Base-by-base conservation (phyloP, 2,329 filamentous ascomycete species). In the Pseudogymnoascus sp. region DNA sequence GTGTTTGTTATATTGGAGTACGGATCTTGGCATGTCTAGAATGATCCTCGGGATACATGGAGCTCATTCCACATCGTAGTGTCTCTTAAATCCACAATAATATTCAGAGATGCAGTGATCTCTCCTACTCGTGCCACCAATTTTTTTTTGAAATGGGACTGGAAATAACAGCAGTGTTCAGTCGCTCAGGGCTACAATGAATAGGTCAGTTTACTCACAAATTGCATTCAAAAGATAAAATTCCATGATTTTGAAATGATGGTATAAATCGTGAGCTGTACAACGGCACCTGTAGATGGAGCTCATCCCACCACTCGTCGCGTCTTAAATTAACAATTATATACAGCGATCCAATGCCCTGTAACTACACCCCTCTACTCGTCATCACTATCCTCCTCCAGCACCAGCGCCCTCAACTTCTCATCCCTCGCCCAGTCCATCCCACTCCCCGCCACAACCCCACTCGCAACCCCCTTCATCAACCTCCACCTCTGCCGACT, bases 341-440 rank as follows among this genome's bases (percentile, higher is more conserved):
- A 50, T 62, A 64, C n/a, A 64, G 40, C 2, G 60, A n/a, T 19
- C 50, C 40, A 24, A 59, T 62, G 6, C 38, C 50, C n/a, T 40
- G 46, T 28, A 61, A 63, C 19, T 43, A 35, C 14, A 22, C 43
- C 5, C 24, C 28, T 2, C 11, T 26, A 63, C 60, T 69, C 77
- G 65, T 79, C 77, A 63, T 82, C 76, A 59, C 77, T 77, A 61
- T 88, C 85, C 10, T 80, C 77, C 70, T 90, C 91, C 65, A 96
- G 78, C 26, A 96, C 90, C 65, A 93, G 79, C 60, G 85, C 83
- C 64, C 84, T 80, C 65, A 96, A 77, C 64, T 79, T 80, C 61
- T 86, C 81, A 74, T 96, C 86, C 41, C 82, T 78, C 11, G 85
- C 86, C 91, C 91, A 96, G 71, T 96, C 87, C 62, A 95, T 80